Conservation (phyloP, 2,329 filamentous ascomycete genomes). For the Fonsecaea monophora region DNA sequence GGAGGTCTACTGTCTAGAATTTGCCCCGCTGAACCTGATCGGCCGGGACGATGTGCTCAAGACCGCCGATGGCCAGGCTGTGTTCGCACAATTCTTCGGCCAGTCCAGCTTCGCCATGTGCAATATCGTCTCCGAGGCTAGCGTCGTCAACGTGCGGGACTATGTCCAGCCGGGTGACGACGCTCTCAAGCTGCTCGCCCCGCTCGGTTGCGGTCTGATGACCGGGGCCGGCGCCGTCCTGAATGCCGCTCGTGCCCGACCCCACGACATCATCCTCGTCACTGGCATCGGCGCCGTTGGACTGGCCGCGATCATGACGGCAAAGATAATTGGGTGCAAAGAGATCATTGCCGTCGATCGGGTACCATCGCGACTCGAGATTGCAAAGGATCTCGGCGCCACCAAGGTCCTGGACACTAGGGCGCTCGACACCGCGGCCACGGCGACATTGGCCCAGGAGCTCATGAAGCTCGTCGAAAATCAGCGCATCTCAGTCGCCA, state of each 20-base stretch:
- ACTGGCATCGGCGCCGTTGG: slow-evolving; percentile 57
- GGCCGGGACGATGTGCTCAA: slow-evolving; percentile 15
- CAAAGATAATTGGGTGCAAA: slow-evolving; percentile 51
- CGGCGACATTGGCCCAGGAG: slow-evolving; percentile 43
- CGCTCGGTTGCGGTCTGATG: slow-evolving; percentile 45
- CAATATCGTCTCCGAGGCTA: slow-evolving; percentile 42
- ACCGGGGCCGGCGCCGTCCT: slow-evolving; percentile 51
- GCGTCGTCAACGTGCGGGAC: slow-evolving; percentile 40
- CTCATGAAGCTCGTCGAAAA: slow-evolving; percentile 47
- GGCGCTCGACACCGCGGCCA: neutral
- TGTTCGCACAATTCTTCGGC: slow-evolving; percentile 49
- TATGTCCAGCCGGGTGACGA: slow-evolving; percentile 24
- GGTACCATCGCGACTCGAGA: slow-evolving; percentile 46
- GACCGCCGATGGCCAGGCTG: slow-evolving; percentile 40
- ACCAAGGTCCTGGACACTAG: slow-evolving; percentile 47
- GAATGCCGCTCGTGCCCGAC: slow-evolving; percentile 49
- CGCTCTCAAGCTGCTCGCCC: slow-evolving; percentile 42
- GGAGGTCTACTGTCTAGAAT: slow-evolving; percentile 58
- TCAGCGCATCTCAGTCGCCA: slow-evolving; percentile 53
- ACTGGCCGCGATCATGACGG: slow-evolving; percentile 56
- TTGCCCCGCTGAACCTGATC: slow-evolving; percentile 56
- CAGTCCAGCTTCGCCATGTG: slow-evolving; percentile 46
- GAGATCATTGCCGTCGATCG: slow-evolving; percentile 53
- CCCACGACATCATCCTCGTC: slow-evolving; percentile 50
- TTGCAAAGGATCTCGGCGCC: slow-evolving; percentile 51